A percentile compares a stretch with the other conserved stretches of the same genome.
phyloP scores from a whole-genome alignment of 1,284 basidiomycete species.

The Pseudozyma tsukubaensis region DNA sequence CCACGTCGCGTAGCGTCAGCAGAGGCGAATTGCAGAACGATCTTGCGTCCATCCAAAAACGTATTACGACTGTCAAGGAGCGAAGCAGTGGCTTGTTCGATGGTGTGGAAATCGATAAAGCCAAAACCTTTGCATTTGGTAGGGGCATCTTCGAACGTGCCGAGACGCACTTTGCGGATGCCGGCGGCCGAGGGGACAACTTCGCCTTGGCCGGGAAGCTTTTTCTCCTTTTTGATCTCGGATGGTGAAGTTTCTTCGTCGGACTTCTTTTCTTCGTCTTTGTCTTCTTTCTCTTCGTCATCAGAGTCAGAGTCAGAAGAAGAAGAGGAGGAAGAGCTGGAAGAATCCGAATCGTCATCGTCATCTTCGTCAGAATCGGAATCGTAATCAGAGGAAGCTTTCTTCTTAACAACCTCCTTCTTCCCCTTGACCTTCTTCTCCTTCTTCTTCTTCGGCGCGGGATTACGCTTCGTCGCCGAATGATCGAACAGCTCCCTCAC shows the following conservation, averaged over 20 bases:
- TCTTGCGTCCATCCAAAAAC: constrained; percentile 81
- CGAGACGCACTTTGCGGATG: constrained; percentile 89
- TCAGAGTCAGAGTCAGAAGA: constrained; percentile 10
- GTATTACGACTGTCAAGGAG: constrained; percentile 87
- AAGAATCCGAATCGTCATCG: background rate
- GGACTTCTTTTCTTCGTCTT: constrained; percentile 67
- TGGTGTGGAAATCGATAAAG: constrained; percentile 88
- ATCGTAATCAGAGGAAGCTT: constrained; percentile 14
- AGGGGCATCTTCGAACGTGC: constrained; percentile 87
- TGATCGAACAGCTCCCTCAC: constrained; percentile 79
- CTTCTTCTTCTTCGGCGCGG: constrained; percentile 23
- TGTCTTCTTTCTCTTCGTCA: constrained; percentile 51
- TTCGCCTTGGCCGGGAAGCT: constrained; percentile 1
- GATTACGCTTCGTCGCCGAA: constrained; percentile 43
- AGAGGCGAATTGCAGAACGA: constrained; percentile 89
- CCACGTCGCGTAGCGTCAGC: constrained; percentile 78
- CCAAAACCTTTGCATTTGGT: constrained; percentile 93
- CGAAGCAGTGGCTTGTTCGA: constrained; percentile 82
- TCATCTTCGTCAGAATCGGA: constrained; percentile 59
- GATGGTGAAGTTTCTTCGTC: background rate
- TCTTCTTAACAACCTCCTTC: constrained; percentile 1
- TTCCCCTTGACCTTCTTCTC: constrained; percentile 4
- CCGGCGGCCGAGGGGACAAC: constrained; percentile 71
- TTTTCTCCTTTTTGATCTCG: background rate
- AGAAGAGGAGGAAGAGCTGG: constrained; percentile 20